These are phyloP conservation scores for Platanthera guangdongensis DNA, from an alignment of 106 monocot genomes.

Conservation along the genomic window DNA sequence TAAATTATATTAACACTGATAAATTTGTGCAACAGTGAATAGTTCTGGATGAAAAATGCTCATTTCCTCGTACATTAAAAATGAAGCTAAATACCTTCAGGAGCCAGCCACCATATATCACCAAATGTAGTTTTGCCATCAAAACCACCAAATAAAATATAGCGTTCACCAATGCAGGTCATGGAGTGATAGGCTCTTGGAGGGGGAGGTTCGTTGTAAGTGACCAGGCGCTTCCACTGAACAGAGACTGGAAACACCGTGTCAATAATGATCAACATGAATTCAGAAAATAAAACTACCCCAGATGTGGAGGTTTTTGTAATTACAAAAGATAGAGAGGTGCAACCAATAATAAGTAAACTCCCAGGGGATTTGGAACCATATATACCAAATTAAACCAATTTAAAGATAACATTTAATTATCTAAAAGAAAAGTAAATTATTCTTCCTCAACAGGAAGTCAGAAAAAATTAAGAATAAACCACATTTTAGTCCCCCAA, in stretches of 20 bases:
- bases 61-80: neutral
- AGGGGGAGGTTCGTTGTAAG: conserved; percentile 75
- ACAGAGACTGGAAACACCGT: conserved; percentile 60
- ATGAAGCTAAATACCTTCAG: conserved; percentile 57
- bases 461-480: neutral
- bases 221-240: conserved; percentile 86
- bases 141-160: conserved; percentile 96
- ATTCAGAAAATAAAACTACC: neutral
- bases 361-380: neutral
- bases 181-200: conserved; percentile 95
- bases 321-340: neutral
- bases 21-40: neutral
- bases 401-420: neutral
- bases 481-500: neutral
- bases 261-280: neutral
- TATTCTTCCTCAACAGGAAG: neutral
- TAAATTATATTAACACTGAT: neutral
- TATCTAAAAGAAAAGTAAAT: neutral
- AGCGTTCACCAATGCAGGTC: conserved; percentile 66
- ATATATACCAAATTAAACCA: neutral
- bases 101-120: conserved; percentile 97
- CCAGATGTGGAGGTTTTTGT: neutral
- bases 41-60: neutral
- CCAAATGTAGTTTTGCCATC: conserved; percentile 92
- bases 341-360: neutral